Conservation (phyloP, 495 filamentous ascomycete genomes). For the Talaromyces adpressus region DNA sequence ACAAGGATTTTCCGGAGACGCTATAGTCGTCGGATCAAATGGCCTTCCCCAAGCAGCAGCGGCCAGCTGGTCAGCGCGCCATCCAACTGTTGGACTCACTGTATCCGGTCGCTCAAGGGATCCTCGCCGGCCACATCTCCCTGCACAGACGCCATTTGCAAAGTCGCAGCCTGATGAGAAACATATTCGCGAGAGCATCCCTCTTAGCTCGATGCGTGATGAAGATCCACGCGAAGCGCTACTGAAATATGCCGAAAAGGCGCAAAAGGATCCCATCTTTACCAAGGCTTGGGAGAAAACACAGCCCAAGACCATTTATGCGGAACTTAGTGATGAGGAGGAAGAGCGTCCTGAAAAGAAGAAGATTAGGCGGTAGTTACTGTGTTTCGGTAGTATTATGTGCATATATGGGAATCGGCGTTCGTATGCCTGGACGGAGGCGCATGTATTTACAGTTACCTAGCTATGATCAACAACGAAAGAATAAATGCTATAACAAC, state of each 20-base stretch:
- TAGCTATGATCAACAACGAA: not conserved
- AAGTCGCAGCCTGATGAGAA: constrained; percentile 86
- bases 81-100: constrained; percentile 65
- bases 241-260: constrained; percentile 90
- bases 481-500: not conserved
- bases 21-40: constrained; percentile 55
- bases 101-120: constrained; percentile 75
- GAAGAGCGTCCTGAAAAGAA: constrained; percentile 64
- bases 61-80: constrained; percentile 52
- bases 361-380: constrained; percentile 38
- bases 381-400: not conserved
- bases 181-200: constrained; percentile 80
- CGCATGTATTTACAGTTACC: not conserved
- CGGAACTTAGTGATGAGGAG: constrained; percentile 88
- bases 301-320: constrained; percentile 88
- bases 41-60: constrained; percentile 39
- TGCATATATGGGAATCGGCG: not conserved
- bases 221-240: constrained; percentile 94
- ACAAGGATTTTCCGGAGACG: constrained; percentile 73
- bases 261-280: constrained; percentile 88
- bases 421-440: not conserved
- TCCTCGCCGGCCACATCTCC: constrained; percentile 72
- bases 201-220: constrained; percentile 89
- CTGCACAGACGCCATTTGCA: constrained; percentile 81
- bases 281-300: constrained; percentile 89